A percentile compares a stretch with the other conserved stretches of the same genome.
phyloP scores from a whole-genome alignment of 2,329 filamentous ascomycete species.

The Cordyceps sp. region DNA sequence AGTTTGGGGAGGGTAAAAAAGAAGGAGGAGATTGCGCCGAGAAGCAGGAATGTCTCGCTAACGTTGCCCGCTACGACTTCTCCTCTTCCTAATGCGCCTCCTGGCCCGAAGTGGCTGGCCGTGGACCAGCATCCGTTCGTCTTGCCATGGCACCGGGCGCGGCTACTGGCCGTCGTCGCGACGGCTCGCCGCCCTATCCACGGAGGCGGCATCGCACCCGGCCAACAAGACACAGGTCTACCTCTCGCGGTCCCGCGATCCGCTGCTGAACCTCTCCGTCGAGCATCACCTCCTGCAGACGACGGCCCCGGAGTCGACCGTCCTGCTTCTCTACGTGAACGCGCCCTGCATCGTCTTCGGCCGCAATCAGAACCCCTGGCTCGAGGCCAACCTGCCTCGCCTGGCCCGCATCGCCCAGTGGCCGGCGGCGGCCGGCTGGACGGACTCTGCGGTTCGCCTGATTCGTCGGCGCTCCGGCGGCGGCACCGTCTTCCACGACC shows the following conservation, averaged over 20 bases:
- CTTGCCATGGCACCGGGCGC: no score
- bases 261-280: constrained; percentile 82
- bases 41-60: no score
- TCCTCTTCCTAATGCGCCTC: no score
- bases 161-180: no score
- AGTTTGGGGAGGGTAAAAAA: no score
- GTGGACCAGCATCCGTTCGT: no score
- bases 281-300: constrained; percentile 78
- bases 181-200: no score
- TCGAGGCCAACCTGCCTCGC: constrained; percentile 62
- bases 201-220: constrained; percentile 22
- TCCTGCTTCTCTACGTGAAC: constrained; percentile 84
- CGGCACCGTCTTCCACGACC: constrained; percentile 86
- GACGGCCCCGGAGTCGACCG: constrained; percentile 50
- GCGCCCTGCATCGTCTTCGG: constrained; percentile 78
- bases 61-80: no score
- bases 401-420: no score
- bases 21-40: no score
- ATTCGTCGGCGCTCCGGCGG: constrained; percentile 79
- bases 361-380: constrained; percentile 95
- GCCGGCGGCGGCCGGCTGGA: constrained; percentile 12
- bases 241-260: constrained; percentile 51
- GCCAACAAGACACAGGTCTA: constrained; percentile 47
- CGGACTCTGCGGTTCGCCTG: constrained; percentile 28
- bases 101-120: no score